These are phyloP conservation scores for Debaryomyces nepalensis DNA, from an alignment of 1,139 yeast genomes.

Conservation along the genomic window DNA sequence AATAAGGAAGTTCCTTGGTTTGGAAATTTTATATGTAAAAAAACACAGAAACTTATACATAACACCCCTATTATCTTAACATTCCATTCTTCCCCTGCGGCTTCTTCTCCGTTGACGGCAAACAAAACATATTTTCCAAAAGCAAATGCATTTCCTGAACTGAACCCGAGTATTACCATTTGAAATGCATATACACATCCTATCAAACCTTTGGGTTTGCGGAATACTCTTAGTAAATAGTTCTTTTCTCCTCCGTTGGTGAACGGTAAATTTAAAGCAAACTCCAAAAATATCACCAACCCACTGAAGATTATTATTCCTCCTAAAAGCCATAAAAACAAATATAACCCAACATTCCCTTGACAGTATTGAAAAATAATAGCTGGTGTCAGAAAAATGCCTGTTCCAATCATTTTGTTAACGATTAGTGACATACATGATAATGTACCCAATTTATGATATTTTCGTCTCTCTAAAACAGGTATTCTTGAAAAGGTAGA, in stretches of 20 bases:
- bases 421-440: conserved; percentile 44
- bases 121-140: conserved; percentile 53
- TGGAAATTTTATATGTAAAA: conserved; percentile 44
- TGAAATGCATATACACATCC: conserved; percentile 53
- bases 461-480: background rate
- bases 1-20: conserved; percentile 48
- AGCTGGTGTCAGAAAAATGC: conserved; percentile 55
- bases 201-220: conserved; percentile 38
- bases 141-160: conserved; percentile 56
- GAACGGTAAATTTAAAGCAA: conserved; percentile 51
- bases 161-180: conserved; percentile 52
- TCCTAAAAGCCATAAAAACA: conserved; percentile 48
- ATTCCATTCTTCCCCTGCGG: conserved; percentile 26
- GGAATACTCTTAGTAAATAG: conserved; percentile 49
- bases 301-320: conserved; percentile 54
- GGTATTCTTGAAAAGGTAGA: conserved; percentile 1
- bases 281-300: conserved; percentile 50
- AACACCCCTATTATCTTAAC: conserved; percentile 51
- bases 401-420: conserved; percentile 58
- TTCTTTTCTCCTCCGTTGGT: conserved; percentile 57
- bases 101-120: conserved; percentile 34
- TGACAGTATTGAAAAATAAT: conserved; percentile 48
- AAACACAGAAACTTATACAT: conserved; percentile 46
- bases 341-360: conserved; percentile 48
- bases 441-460: conserved; percentile 23